These are phyloP conservation scores for Malassezia restricta DNA, from an alignment of 1,284 basidiomycete species.

Conservation along the genomic window DNA sequence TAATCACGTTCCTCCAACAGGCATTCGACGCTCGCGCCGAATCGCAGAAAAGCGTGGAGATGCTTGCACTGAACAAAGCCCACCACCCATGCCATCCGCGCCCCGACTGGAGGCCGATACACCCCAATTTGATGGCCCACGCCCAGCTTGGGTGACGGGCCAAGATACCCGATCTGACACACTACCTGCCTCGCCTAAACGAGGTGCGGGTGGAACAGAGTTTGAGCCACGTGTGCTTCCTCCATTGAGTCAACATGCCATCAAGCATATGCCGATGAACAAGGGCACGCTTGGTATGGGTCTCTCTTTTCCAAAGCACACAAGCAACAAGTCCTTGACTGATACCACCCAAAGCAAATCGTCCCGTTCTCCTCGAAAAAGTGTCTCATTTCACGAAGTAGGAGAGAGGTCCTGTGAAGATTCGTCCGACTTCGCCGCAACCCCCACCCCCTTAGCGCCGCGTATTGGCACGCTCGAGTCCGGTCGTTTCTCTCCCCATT, in stretches of 20 bases:
- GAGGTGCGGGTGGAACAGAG: not conserved
- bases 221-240: not conserved
- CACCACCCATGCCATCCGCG: not conserved
- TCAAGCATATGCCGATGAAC: not conserved
- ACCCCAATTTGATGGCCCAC: conserved; percentile 1
- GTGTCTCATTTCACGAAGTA: not conserved
- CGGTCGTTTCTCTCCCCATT: not conserved
- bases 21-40: conserved; percentile 4
- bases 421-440: not conserved
- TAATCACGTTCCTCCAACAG: not conserved
- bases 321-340: not conserved
- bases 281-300: not conserved
- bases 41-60: not conserved
- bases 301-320: not conserved
- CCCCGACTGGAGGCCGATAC: not conserved
- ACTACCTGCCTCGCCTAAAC: not conserved
- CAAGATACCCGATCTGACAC: not conserved
- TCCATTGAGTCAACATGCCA: not conserved
- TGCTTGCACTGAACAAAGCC: not conserved
- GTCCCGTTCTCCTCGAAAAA: not conserved
- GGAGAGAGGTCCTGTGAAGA: not conserved
- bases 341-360: not conserved
- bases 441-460: not conserved
- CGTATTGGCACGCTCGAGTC: not conserved
- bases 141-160: conserved; percentile 3